Conservation (phyloP, 371 early-diverging fungal genomes). For the Syncephalastrum contaminatum region DNA sequence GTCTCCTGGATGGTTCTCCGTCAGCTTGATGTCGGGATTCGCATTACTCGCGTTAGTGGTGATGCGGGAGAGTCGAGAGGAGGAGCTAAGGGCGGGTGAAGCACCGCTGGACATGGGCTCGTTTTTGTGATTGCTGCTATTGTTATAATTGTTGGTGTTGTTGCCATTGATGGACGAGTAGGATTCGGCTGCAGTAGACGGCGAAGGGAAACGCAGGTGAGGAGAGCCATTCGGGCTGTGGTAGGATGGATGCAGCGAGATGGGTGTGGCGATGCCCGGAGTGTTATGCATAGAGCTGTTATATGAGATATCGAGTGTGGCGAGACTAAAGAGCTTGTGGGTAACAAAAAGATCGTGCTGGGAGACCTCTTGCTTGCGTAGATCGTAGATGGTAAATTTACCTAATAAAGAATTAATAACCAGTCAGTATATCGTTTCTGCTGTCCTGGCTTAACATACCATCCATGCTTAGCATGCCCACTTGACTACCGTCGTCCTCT, state of each 20-base stretch:
- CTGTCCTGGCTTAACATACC: slow-evolving; percentile 24
- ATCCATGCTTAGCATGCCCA: slow-evolving; percentile 66
- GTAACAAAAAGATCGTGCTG: slow-evolving; percentile 56
- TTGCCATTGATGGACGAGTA: slow-evolving; percentile 13
- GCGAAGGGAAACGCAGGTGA: slow-evolving; percentile 21
- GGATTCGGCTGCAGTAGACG: slow-evolving; percentile 13
- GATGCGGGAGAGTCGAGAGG: slow-evolving; percentile 13
- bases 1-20: background rate
- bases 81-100: slow-evolving; percentile 19
- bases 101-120: slow-evolving; percentile 8
- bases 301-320: slow-evolving; percentile 45
- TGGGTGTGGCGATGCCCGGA: slow-evolving; percentile 4
- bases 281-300: slow-evolving; percentile 4
- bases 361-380: slow-evolving; percentile 43
- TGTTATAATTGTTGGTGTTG: slow-evolving; percentile 5
- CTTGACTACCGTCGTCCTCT: slow-evolving; percentile 35
- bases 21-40: background rate
- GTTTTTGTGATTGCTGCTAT: slow-evolving; percentile 1
- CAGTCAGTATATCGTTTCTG: background rate
- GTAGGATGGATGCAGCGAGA: background rate
- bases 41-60: slow-evolving; percentile 4
- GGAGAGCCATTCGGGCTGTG: slow-evolving; percentile 16
- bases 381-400: slow-evolving; percentile 53
- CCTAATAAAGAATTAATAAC: slow-evolving; percentile 25
- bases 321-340: slow-evolving; percentile 61